Base-by-base conservation (phyloP, 805 yeast species). In the Ogataea methanolica region DNA sequence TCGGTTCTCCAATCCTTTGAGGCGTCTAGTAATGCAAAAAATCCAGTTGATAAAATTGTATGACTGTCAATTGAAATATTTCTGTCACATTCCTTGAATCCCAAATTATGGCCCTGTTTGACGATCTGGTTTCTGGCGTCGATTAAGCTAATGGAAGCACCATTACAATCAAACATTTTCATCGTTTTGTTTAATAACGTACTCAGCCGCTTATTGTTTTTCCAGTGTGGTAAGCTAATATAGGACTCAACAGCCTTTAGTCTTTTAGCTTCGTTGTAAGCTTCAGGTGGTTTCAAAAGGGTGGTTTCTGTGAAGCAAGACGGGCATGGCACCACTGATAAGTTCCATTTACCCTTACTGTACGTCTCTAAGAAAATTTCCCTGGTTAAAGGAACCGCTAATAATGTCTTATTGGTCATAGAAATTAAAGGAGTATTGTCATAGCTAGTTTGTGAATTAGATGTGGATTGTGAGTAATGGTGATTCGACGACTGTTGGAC, bases 1-100 rank as follows among this genome's bases (percentile, higher is more conserved):
- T 65, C 57, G 4, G 83, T 75, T 60, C 95, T 70, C 94, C 95
- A 86, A 59, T 86, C 95, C 34, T 67, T 66, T 5, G 79, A 62
- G 2, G 90, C 82, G 60, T 85, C 87, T 5, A 72, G 59, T 7
- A 86, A 54, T 4, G 80, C 67, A 45, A 86, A 76, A 50, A 74
- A 72, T 2, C 72, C 80, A 6, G 69, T 62, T 0, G 90, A 82
- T 34, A 86, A 64, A 2, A 86, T 72, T 0, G 89, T 72, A 65
- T 86, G 92, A 8, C 80, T 80, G 60, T 86, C 94, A 41, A 86
- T 63, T 7, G 89, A 80, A 2, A 80, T 66, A 19, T 62, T 65
- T 44, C 88, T 69, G 12, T 81, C 80, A 43, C 80, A 72, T 47
- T 72, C 78, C n/a, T 63, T 69, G 46, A 75, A 64, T 5, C 73